Base-by-base conservation (phyloP, 768 basidiomycete genomes). In the Leccinellum albellum region DNA sequence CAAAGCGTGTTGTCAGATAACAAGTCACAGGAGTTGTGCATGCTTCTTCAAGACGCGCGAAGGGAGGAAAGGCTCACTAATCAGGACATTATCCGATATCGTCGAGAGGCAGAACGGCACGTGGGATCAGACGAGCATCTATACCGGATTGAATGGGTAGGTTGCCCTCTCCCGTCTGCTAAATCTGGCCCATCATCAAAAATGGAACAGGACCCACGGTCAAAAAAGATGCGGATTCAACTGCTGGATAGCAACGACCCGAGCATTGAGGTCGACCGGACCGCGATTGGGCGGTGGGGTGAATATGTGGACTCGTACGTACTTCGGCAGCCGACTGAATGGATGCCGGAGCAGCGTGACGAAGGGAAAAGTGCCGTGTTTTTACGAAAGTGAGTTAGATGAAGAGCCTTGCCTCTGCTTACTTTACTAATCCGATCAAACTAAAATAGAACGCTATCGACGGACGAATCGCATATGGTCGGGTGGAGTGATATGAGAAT, bases 21-120 rank as follows among this genome's bases (percentile, higher is more conserved):
- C 75, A 91, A 88, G 70, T 91, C 89, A 56, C 91, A 91, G 68
- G 94, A 96, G 65, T 74, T 97, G 31, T 88, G 89, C 84, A 78
- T 81, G 28, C 73, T 94, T 51, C 76, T 96, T 42, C 85, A 88
- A 66, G 78, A 78, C 54, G 82, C 83, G 50, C 85, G 90, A 59
- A 74, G 64, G 53, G 74, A 75, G 6, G 83, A 81, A 42, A 73
- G 66, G 50, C 71, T 84, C 50, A 82, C 81, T 28, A 79, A 80
- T 54, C 83, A 85, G 56, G 87, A 89, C 63, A 77, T 87, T 56
- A 82, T 91, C 59, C 81, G 85, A 58, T 92, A 92, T 75, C 84
- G 90, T 51, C 79, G 89, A 61, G 87, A 87, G 71, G 90, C 89
- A 23, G 90, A 93, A 69, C 80, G 79, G 50, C 85, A 88, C 63